Conservation (phyloP, 2,329 filamentous ascomycete genomes). For the Sporothrix luriei region DNA sequence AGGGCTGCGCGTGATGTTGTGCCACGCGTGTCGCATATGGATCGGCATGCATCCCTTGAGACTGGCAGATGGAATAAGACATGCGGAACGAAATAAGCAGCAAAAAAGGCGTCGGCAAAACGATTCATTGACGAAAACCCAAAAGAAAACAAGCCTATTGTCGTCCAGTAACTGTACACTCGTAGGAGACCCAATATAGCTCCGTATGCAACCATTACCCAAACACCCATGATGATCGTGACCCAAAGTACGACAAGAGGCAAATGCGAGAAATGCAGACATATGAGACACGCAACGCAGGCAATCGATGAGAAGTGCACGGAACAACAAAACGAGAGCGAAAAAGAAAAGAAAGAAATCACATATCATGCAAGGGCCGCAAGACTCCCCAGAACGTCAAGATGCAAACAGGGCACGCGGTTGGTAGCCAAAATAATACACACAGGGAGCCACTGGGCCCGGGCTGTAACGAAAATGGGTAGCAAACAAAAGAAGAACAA, state of each 20-base stretch:
- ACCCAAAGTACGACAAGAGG: conserved; percentile 11
- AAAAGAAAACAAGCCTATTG: conserved; percentile 10
- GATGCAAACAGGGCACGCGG: neutral
- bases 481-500: neutral
- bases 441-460: conserved; percentile 7
- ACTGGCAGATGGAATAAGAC: conserved; percentile 8
- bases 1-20: conserved; percentile 3
- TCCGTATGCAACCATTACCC: conserved; percentile 25
- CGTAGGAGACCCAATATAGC: conserved; percentile 22
- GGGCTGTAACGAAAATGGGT: neutral
- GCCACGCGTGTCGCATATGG: conserved; percentile 10
- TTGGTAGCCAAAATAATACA: conserved; percentile 19
- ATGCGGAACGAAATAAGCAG: neutral
- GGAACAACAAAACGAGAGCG: neutral
- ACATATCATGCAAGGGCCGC: neutral
- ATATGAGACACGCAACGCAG: neutral
- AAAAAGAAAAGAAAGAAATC: neutral
- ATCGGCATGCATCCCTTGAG: conserved; percentile 21
- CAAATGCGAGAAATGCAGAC: neutral
- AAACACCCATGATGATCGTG: conserved; percentile 18
- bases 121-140: neutral
- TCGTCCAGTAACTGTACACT: conserved; percentile 18
- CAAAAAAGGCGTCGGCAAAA: neutral
- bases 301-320: neutral
- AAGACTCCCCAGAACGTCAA: neutral